A percentile compares a stretch with the other conserved stretches of the same genome.
Evolutionary conservation across 129 eudicot genomes (phyloP).

Genomic region (Erigeron canadensis): DNA sequence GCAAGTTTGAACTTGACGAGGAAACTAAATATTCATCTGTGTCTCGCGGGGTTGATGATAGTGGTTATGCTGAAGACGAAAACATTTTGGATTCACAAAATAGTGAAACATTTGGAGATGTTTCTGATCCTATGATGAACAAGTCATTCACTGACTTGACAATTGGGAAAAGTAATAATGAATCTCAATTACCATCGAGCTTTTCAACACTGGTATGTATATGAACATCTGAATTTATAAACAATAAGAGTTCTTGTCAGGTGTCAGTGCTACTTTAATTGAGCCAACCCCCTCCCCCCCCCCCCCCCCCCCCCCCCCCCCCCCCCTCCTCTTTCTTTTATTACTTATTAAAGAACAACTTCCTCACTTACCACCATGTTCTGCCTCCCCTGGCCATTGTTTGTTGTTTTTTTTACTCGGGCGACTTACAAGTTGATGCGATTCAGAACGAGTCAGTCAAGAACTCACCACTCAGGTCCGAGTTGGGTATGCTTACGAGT

Average conservation of each 20-base stretch:
- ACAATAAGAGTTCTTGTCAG: background rate
- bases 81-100: conserved; percentile 65
- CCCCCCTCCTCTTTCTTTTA: no score
- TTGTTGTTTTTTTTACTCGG: no score
- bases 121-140: conserved; percentile 41
- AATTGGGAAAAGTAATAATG: conserved; percentile 42
- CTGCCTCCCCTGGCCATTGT: no score
- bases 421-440: no score
- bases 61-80: conserved; percentile 82
- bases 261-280: background rate
- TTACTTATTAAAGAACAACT: no score
- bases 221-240: background rate
- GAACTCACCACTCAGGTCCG: no score
- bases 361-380: no score
- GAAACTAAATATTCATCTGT: conserved; percentile 92
- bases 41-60: conserved; percentile 67
- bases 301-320: no score
- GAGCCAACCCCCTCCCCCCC: no score
- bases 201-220: conserved; percentile 44
- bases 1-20: conserved; percentile 70
- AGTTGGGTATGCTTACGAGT: no score
- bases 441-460: no score
- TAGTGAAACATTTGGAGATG: conserved; percentile 75
- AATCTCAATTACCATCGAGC: conserved; percentile 42
- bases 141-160: conserved; percentile 42